Percentiles rank a stretch among this genome's conserved stretches.
These are phyloP conservation scores for Clitocybe nebularis DNA, from an alignment of 1,284 basidiomycete species.

Conservation along the genomic window DNA sequence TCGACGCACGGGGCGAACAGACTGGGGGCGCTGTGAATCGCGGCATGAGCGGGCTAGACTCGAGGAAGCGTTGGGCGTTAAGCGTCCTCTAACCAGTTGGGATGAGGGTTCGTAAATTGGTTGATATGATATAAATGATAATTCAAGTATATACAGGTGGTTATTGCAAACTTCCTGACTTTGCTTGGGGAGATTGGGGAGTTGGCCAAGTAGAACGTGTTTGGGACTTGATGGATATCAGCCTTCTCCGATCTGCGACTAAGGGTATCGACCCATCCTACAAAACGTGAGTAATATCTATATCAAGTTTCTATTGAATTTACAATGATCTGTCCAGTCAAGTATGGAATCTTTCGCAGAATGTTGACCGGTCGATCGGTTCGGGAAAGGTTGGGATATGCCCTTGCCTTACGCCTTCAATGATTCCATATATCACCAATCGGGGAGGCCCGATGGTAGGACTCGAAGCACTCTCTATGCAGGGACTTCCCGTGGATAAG, in stretches of 20 bases:
- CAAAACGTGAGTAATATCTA: conserved; percentile 64
- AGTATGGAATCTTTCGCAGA: conserved; percentile 98
- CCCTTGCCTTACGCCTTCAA: conserved; percentile 90
- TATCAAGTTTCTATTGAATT: not conserved
- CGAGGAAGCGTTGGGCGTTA: conserved; percentile 79
- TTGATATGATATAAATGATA: not conserved
- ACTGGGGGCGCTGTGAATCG: conserved; percentile 92
- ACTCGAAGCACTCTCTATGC: conserved; percentile 88
- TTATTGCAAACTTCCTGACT: conserved; percentile 84
- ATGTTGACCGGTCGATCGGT: conserved; percentile 87
- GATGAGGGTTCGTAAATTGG: conserved; percentile 65
- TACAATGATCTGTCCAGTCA: conserved; percentile 41
- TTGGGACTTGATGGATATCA: conserved; percentile 93
- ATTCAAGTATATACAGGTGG: conserved; percentile 51
- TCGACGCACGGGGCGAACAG: conserved; percentile 67
- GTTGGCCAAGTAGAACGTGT: conserved; percentile 89
- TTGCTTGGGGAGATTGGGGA: conserved; percentile 94
- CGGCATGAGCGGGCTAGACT: conserved; percentile 86
- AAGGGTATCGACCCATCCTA: conserved; percentile 81
- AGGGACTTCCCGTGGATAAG: conserved; percentile 90
- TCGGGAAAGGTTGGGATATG: conserved; percentile 81
- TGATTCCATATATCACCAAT: conserved; percentile 95
- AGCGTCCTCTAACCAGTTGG: conserved; percentile 90
- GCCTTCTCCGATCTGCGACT: conserved; percentile 75
- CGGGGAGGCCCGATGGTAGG: conserved; percentile 97